Evolutionary conservation across 2,329 filamentous ascomycete genomes (phyloP).

Genomic region (Pseudopithomyces chartarum): DNA sequence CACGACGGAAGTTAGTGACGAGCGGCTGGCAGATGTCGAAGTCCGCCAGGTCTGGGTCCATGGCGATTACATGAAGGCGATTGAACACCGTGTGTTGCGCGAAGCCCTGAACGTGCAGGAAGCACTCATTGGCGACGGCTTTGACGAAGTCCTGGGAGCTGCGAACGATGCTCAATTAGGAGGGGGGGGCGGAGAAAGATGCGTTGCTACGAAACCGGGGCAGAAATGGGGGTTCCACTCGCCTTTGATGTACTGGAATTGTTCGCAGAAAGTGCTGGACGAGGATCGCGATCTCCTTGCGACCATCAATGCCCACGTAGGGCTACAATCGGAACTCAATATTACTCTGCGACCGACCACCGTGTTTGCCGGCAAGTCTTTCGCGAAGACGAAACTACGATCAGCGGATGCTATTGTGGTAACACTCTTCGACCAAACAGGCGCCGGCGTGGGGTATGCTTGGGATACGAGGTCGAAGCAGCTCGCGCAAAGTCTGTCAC

Average conservation of each 20-base stretch:
- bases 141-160: conserved; percentile 17
- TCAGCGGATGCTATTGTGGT: conserved; percentile 80
- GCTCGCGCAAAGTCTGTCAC: conserved; percentile 56
- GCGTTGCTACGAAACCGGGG: conserved; percentile 53
- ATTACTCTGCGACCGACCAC: conserved; percentile 77
- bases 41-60: conserved; percentile 85
- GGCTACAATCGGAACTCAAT: conserved; percentile 69
- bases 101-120: conserved; percentile 73
- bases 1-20: conserved; percentile 65
- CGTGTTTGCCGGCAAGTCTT: conserved; percentile 81
- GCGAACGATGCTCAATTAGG: conserved; percentile 6
- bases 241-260: conserved; percentile 81
- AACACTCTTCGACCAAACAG: conserved; percentile 71
- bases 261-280: conserved; percentile 63
- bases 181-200: conserved; percentile 23
- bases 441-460: conserved; percentile 65
- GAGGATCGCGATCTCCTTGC: conserved; percentile 66
- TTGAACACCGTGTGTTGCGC: conserved; percentile 68
- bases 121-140: conserved; percentile 62
- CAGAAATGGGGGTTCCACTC: conserved; percentile 80
- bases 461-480: conserved; percentile 67
- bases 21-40: conserved; percentile 66
- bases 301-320: conserved; percentile 71
- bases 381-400: conserved; percentile 68
- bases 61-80: conserved; percentile 77